phyloP scores from a whole-genome alignment of 1,284 basidiomycete species.

The Austroboletus novae-zelandiae region DNA sequence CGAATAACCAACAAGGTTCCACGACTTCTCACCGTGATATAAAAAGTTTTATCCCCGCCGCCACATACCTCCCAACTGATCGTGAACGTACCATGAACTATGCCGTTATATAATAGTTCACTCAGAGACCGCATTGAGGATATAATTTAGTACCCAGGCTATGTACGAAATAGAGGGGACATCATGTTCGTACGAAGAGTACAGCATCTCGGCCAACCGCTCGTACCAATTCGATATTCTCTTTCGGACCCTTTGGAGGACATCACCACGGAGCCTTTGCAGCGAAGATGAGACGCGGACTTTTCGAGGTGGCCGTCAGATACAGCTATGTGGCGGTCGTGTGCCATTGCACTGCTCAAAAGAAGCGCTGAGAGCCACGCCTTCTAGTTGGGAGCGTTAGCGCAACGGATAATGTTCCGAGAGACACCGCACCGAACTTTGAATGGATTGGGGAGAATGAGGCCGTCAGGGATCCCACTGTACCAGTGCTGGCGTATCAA shows the following conservation, averaged over 20 bases:
- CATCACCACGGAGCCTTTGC: slow-evolving; percentile 8
- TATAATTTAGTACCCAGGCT: background rate
- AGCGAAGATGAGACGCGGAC: slow-evolving; percentile 11
- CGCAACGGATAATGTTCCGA: slow-evolving; percentile 2
- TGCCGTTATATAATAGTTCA: slow-evolving; percentile 6
- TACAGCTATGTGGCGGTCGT: background rate
- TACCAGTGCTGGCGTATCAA: slow-evolving; percentile 11
- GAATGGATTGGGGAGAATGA: slow-evolving; percentile 8
- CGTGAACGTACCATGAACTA: background rate
- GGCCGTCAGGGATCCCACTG: background rate
- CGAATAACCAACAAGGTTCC: slow-evolving; percentile 9
- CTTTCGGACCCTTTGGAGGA: slow-evolving; percentile 9
- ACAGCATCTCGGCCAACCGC: background rate
- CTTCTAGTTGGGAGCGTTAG: background rate
- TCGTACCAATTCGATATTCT: background rate
- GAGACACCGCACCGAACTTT: slow-evolving; percentile 20
- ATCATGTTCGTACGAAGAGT: background rate
- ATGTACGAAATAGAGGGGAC: background rate
- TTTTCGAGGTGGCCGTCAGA: slow-evolving; percentile 1
- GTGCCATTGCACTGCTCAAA: slow-evolving; percentile 1
- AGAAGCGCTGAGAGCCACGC: slow-evolving; percentile 2
- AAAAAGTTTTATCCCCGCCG: background rate
- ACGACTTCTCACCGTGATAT: background rate
- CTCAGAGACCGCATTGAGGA: slow-evolving; percentile 1
- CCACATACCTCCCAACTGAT: background rate